Conservation (phyloP, 768 basidiomycete species). For the Boletus eberwhitei region DNA sequence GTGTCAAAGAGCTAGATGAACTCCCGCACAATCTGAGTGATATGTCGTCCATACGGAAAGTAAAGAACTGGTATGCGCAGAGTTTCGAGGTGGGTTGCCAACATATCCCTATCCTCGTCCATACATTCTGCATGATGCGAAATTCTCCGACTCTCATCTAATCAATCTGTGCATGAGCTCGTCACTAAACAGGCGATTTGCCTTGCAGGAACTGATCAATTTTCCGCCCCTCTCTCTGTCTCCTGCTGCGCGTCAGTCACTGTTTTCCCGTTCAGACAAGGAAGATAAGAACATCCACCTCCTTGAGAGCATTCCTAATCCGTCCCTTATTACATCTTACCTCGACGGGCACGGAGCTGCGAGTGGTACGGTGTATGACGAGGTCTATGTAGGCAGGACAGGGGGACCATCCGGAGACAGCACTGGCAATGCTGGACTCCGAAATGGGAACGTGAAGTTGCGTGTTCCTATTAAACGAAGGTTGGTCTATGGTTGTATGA, state of each 20-base stretch:
- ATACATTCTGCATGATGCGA: neutral
- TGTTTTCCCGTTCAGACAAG: constrained; percentile 45
- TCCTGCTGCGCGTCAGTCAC: constrained; percentile 61
- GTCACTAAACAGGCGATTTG: neutral
- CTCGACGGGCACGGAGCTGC: constrained; percentile 33
- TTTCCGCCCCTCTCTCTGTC: constrained; percentile 80
- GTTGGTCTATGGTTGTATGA: constrained; percentile 35
- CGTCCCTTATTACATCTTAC: constrained; percentile 46
- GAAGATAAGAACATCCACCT: constrained; percentile 38
- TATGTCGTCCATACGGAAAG: constrained; percentile 91
- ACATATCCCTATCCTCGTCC: neutral
- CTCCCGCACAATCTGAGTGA: constrained; percentile 87
- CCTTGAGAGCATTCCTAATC: constrained; percentile 80
- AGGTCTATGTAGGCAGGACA: neutral
- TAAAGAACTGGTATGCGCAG: constrained; percentile 99
- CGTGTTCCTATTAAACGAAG: constrained; percentile 84
- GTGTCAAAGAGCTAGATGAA: constrained; percentile 93
- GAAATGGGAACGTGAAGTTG: constrained; percentile 58
- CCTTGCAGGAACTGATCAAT: constrained; percentile 74
- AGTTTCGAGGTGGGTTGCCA: constrained; percentile 81
- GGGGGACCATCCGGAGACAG: constrained; percentile 15
- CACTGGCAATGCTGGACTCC: constrained; percentile 36
- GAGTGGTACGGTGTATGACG: constrained; percentile 8
- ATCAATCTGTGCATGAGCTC: neutral
- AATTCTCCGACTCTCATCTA: neutral